phyloP scores from a whole-genome alignment of 2,329 filamentous ascomycete genomes.

The Sphaceloma murrayae region DNA sequence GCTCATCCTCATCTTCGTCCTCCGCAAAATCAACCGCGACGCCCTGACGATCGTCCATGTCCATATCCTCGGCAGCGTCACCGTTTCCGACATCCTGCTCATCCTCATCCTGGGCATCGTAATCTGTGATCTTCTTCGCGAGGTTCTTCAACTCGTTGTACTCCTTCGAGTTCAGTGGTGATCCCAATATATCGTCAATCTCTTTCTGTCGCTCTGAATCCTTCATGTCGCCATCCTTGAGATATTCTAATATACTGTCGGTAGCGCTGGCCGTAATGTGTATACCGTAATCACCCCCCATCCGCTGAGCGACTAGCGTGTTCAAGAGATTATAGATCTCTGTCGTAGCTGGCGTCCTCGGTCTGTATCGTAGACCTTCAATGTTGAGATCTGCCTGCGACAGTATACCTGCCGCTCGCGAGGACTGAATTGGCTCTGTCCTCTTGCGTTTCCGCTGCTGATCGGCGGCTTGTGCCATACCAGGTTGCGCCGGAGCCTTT shows the following conservation, averaged over 20 bases:
- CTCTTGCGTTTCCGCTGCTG: conserved; percentile 76
- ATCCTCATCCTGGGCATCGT: conserved; percentile 91
- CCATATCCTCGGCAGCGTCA: conserved; percentile 55
- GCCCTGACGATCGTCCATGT: conserved; percentile 89
- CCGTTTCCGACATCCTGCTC: conserved; percentile 67
- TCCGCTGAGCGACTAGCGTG: conserved; percentile 74
- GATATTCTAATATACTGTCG: conserved; percentile 77
- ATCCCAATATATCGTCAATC: conserved; percentile 85
- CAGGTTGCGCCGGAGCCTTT: conserved; percentile 58
- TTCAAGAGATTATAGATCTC: conserved; percentile 92
- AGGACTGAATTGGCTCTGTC: conserved; percentile 56
- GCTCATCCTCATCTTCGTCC: conserved; percentile 68
- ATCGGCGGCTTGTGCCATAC: conserved; percentile 32
- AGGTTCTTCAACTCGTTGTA: conserved; percentile 96
- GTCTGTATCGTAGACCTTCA: conserved; percentile 85
- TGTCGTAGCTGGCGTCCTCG: conserved; percentile 80
- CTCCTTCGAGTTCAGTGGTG: conserved; percentile 70
- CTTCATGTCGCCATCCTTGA: conserved; percentile 93
- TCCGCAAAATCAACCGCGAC: conserved; percentile 97
- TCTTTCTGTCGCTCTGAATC: conserved; percentile 98
- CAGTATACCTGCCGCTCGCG: conserved; percentile 65
- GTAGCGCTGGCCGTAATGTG: conserved; percentile 89
- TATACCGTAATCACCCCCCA: conserved; percentile 89
- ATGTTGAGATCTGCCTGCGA: conserved; percentile 78
- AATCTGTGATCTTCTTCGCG: conserved; percentile 98